Base-by-base conservation (phyloP, 83 land plant species). In the Thuja plicata region DNA sequence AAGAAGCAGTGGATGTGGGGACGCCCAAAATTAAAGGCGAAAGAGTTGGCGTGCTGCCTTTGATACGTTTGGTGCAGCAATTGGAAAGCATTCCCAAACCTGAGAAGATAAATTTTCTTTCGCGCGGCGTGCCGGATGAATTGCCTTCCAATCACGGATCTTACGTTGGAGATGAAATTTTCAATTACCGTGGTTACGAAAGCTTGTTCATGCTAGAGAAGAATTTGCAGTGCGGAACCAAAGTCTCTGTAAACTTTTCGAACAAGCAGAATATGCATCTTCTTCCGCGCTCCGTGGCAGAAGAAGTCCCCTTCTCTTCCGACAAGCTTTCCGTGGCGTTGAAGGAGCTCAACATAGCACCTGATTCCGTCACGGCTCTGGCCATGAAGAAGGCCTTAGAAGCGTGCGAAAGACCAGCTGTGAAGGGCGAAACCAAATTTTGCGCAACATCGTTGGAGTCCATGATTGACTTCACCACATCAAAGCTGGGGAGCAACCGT, bases 371-470 rank as follows among this genome's bases (percentile, higher is more conserved):
- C 1, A 90, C 89, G 74, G 92, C 92, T 46, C 76, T 84, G 41
- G 24, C 71, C 0, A 89, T 94, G 88, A 84, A 88, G 84, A 55
- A 90, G 21, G 91, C 95, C 3, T 60, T 94, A 27, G 16, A 87
- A 30, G 88, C 84, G 66, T 94, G 95, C 8, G 93, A 94, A 52
- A 48, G 27, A n/a, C 87, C 93, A 5, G 90, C 86, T 0, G 62
- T 89, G 15, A 86, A 71, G 48, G 93, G 93, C 27, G 95, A 94
- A 71, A 87, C 54, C 3, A 91, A 92, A 83, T 90, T 71, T 38
- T 91, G 93, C 52, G 92, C 92, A 2, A 91, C 93, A 2, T 94
- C 95, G 7, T 38, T 91, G 71, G 93, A 92, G 48, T 89, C 91
- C 62, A 92, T 92, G 91, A 70, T 92, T 32, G 93, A 91, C 85